phyloP scores from a whole-genome alignment of 2,329 filamentous ascomycete genomes.

The Sporothrix inflata region DNA sequence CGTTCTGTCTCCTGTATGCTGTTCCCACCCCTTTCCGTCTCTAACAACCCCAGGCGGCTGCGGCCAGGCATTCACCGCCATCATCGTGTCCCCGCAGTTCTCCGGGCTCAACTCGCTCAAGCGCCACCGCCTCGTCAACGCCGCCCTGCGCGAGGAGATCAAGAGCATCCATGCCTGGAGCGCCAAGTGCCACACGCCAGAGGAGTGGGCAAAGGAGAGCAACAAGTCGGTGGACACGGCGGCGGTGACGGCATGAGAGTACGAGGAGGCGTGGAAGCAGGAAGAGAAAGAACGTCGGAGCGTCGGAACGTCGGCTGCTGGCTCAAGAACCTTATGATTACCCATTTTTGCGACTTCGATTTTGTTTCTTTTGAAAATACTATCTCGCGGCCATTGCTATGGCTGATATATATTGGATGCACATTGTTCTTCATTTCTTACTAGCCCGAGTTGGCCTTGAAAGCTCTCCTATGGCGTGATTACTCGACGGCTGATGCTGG shows the following conservation, averaged over 20 bases:
- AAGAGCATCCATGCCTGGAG: conserved; percentile 93
- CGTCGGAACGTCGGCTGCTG: neutral
- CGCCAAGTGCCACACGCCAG: conserved; percentile 87
- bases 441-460: no score
- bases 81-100: conserved; percentile 69
- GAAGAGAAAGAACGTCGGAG: conserved; percentile 39
- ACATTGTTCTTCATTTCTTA: neutral
- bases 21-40: neutral
- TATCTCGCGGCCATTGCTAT: neutral
- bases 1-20: neutral
- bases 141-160: conserved; percentile 82
- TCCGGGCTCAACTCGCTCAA: conserved; percentile 75
- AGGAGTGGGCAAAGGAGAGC: conserved; percentile 76
- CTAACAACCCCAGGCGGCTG: conserved; percentile 54
- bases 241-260: conserved; percentile 45
- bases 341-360: neutral
- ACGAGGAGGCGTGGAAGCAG: conserved; percentile 51
- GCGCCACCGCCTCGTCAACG: conserved; percentile 84
- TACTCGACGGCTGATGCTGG: neutral
- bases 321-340: neutral
- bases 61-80: conserved; percentile 62
- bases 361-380: neutral
- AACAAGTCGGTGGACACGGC: conserved; percentile 61
- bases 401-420: neutral
- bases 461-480: neutral